These are phyloP conservation scores for Kwoniella sp. DNA, from an alignment of 768 basidiomycete species.

Conservation along the genomic window DNA sequence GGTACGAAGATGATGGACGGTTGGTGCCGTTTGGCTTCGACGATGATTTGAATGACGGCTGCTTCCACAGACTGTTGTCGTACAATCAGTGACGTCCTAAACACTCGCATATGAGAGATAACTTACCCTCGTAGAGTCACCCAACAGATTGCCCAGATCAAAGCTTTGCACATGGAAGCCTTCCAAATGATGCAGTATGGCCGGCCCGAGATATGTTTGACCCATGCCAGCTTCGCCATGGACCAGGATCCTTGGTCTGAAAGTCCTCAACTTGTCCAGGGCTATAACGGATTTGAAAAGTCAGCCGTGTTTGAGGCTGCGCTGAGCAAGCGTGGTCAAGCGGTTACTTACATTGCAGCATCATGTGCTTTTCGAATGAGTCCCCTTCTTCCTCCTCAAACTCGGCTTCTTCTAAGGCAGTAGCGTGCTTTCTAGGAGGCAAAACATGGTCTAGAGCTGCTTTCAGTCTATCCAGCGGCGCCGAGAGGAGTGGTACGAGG, in stretches of 20 bases:
- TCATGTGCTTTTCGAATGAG: slow-evolving; percentile 83
- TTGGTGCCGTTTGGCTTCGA: slow-evolving; percentile 95
- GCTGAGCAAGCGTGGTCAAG: too few species aligned
- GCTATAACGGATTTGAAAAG: slow-evolving; percentile 59
- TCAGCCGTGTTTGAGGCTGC: too few species aligned
- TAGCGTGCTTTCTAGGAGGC: slow-evolving; percentile 76
- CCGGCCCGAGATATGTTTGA: slow-evolving; percentile 84
- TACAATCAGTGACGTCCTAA: background rate
- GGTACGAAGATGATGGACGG: slow-evolving; percentile 96
- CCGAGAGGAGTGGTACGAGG: slow-evolving; percentile 73
- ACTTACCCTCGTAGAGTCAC: slow-evolving; percentile 84
- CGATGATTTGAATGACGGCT: slow-evolving; percentile 88
- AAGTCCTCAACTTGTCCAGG: slow-evolving; percentile 86
- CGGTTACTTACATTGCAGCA: slow-evolving; percentile 80
- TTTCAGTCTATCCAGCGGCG: slow-evolving; percentile 72
- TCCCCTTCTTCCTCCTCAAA: slow-evolving; percentile 80
- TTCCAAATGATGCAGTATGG: slow-evolving; percentile 88
- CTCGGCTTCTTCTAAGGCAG: slow-evolving; percentile 90
- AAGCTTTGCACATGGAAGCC: slow-evolving; percentile 93
- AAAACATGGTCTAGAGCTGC: slow-evolving; percentile 70
- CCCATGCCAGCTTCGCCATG: slow-evolving; percentile 86
- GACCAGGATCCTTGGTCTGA: slow-evolving; percentile 82
- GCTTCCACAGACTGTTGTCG: slow-evolving; percentile 76
- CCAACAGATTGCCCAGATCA: slow-evolving; percentile 82
- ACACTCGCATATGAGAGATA: background rate